A percentile compares a stretch with the other conserved stretches of the same genome.
Evolutionary conservation across 306 rosid genomes (phyloP).

Genomic region (Castanopsis chinensis): DNA sequence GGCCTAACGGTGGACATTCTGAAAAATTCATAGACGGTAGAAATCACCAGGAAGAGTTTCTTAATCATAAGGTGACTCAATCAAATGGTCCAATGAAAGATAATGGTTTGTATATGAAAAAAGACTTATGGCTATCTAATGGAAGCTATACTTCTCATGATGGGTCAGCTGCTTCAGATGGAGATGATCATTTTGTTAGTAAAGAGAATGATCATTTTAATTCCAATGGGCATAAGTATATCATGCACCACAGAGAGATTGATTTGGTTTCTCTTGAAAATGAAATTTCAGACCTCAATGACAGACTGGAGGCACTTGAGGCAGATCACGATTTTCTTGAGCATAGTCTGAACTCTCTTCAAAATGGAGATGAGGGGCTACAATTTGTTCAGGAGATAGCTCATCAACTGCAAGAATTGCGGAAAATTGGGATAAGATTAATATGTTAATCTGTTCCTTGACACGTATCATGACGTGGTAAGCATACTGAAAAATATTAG

Average conservation of each 20-base stretch:
- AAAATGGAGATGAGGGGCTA: constrained; percentile 55
- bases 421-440: constrained; percentile 41
- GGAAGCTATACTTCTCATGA: constrained; percentile 35
- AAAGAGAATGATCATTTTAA: constrained; percentile 22
- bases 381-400: constrained; percentile 65
- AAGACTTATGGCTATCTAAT: constrained; percentile 20
- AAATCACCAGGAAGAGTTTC: constrained; percentile 31
- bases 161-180: constrained; percentile 23
- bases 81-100: constrained; percentile 39
- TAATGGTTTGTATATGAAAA: constrained; percentile 21
- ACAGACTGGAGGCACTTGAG: constrained; percentile 76
- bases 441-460: constrained; percentile 37
- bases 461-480: constrained; percentile 18
- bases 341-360: constrained; percentile 57
- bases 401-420: constrained; percentile 53
- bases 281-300: constrained; percentile 70
- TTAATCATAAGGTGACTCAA: constrained; percentile 27
- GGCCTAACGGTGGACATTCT: constrained; percentile 25
- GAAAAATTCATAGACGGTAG: constrained; percentile 31
- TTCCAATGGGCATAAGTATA: constrained; percentile 17
- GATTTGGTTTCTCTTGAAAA: constrained; percentile 51
- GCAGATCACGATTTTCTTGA: constrained; percentile 69
- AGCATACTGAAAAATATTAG: constrained; percentile 2
- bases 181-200: constrained; percentile 27
- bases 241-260: constrained; percentile 23